Evolutionary conservation across 768 basidiomycete species (phyloP).

Genomic region (Auricularia sp.): DNA sequence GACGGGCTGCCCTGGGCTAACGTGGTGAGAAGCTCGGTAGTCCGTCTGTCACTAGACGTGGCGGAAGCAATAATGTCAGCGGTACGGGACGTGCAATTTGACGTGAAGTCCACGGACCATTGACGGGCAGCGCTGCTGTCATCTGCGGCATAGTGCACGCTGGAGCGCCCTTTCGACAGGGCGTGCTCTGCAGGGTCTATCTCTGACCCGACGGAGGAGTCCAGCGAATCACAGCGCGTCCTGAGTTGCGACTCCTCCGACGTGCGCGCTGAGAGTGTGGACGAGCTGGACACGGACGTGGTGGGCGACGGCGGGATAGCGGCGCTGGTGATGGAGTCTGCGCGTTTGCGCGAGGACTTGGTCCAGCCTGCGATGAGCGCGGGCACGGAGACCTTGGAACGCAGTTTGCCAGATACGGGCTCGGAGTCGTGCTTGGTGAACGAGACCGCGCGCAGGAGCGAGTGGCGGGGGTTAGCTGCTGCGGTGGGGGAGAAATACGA

Average conservation of each 20-base stretch:
- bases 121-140: background rate
- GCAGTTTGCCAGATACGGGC: background rate
- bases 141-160: background rate
- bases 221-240: background rate
- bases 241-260: background rate
- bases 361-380: background rate
- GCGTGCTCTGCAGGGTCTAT: background rate
- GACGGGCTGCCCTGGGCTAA: slow-evolving; percentile 38
- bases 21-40: background rate
- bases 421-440: background rate
- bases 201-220: background rate
- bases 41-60: background rate
- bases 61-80: background rate
- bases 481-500: background rate
- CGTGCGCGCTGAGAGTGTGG: background rate
- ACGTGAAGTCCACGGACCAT: background rate
- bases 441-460: background rate
- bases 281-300: background rate
- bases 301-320: background rate
- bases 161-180: background rate
- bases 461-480: background rate
- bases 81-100: background rate
- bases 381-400: background rate
- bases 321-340: background rate
- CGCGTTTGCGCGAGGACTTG: background rate